Conservation (phyloP, 169 alveolate genomes). For the Cryptosporidium muris region DNA sequence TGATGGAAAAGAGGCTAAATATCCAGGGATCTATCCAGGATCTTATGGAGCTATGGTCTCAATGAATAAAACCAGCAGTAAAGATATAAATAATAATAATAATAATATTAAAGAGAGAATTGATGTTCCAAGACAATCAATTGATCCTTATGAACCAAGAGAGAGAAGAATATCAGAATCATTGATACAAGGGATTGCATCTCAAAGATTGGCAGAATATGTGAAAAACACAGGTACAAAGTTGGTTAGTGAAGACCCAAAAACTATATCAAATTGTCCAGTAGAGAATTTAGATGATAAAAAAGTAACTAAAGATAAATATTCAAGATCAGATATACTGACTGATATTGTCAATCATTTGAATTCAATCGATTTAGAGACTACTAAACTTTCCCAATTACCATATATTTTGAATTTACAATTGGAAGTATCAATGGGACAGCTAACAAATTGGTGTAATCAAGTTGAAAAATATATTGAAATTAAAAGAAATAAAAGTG, state of each 20-base stretch:
- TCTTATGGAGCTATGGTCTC: constrained; percentile 7
- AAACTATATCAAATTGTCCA: neutral
- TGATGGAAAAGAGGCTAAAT: constrained; percentile 9
- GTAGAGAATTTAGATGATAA: neutral
- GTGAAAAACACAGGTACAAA: constrained; percentile 46
- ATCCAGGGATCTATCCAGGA: constrained; percentile 20
- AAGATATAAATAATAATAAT: neutral
- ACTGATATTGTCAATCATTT: constrained; percentile 24
- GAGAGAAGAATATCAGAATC: constrained; percentile 24
- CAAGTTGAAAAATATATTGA: constrained; percentile 62
- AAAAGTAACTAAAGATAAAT: neutral
- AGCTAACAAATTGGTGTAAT: constrained; percentile 67
- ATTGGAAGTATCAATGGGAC: constrained; percentile 68
- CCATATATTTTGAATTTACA: constrained; percentile 54
- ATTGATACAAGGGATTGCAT: constrained; percentile 42
- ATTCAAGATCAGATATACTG: neutral
- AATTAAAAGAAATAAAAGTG: constrained; percentile 36
- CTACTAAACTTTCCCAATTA: constrained; percentile 48
- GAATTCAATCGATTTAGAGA: constrained; percentile 41
- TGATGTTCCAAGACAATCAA: constrained; percentile 63
- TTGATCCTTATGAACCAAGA: constrained; percentile 63
- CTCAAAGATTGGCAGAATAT: constrained; percentile 64
- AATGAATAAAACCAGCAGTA: constrained; percentile 4
- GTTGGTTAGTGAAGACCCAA: constrained; percentile 54
- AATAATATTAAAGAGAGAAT: constrained; percentile 16